A percentile compares a stretch with the other conserved stretches of the same genome.
Conservation (phyloP, 2,329 filamentous ascomycete genomes). For the Escovopsis weberi region DNA sequence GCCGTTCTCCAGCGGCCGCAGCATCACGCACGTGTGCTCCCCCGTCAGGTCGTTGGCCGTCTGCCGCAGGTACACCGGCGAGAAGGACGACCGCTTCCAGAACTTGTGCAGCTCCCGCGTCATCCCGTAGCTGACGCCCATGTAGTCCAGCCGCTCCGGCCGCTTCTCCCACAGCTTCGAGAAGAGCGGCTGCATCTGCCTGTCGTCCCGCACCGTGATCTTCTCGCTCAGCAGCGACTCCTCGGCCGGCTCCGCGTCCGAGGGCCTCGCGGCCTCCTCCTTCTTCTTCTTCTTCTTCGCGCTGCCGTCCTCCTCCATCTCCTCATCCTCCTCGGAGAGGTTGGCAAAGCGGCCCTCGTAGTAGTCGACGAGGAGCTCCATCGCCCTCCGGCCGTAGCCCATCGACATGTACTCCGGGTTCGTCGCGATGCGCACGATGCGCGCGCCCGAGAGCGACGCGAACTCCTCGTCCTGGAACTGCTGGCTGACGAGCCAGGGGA, state of each 20-base stretch:
- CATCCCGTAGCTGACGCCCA: constrained; percentile 90
- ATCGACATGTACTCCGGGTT: constrained; percentile 86
- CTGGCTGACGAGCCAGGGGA: constrained; percentile 94
- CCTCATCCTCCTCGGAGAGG: constrained; percentile 55
- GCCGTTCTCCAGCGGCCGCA: constrained; percentile 56
- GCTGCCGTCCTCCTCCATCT: constrained; percentile 39
- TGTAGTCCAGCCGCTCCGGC: constrained; percentile 70
- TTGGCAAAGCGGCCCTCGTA: constrained; percentile 87
- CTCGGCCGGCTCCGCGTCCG: constrained; percentile 66
- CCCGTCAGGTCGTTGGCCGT: constrained; percentile 93
- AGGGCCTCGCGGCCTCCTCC: constrained; percentile 60
- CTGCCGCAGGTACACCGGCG: constrained; percentile 85
- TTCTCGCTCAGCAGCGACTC: constrained; percentile 71
- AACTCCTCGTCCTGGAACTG: constrained; percentile 98
- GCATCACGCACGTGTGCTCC: constrained; percentile 96
- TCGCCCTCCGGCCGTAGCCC: constrained; percentile 84
- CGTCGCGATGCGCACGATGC: constrained; percentile 87
- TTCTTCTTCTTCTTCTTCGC: constrained; percentile 37
- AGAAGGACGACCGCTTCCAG: constrained; percentile 81
- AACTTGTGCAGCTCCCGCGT: constrained; percentile 83
- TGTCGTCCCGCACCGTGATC: constrained; percentile 79
- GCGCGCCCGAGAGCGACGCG: constrained; percentile 78
- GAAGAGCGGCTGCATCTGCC: constrained; percentile 86
- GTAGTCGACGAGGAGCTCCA: constrained; percentile 79
- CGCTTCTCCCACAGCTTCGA: constrained; percentile 72